These are phyloP conservation scores for Mycosphaerelloides madeirae DNA, from an alignment of 2,329 filamentous ascomycete genomes.

Conservation along the genomic window DNA sequence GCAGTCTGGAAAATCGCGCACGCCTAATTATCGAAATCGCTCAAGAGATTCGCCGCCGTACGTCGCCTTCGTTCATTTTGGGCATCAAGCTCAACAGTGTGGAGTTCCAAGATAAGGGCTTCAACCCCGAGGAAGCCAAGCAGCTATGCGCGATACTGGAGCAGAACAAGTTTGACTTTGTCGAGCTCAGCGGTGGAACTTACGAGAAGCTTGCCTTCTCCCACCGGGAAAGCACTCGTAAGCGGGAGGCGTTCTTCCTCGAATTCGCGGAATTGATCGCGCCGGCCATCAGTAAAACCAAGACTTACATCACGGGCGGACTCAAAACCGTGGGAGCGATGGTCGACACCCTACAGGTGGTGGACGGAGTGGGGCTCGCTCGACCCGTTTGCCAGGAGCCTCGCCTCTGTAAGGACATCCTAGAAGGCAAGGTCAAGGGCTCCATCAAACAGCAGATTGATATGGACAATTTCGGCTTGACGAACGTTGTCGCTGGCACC, in stretches of 20 bases:
- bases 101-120: conserved; percentile 52
- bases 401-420: conserved; percentile 41
- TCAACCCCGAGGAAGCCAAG: conserved; percentile 49
- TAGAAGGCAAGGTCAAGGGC: conserved; percentile 44
- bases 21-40: conserved; percentile 41
- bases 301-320: conserved; percentile 57
- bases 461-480: conserved; percentile 50
- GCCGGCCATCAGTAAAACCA: conserved; percentile 48
- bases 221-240: conserved; percentile 51
- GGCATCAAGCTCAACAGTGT: conserved; percentile 57
- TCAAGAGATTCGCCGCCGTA: conserved; percentile 36
- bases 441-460: conserved; percentile 44
- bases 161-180: conserved; percentile 50
- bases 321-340: conserved; percentile 54
- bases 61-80: conserved; percentile 41
- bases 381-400: conserved; percentile 52
- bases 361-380: conserved; percentile 58
- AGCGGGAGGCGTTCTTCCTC: conserved; percentile 51
- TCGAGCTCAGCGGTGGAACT: conserved; percentile 58
- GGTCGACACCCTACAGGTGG: conserved; percentile 52
- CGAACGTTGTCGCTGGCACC: conserved; percentile 44
- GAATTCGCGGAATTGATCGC: conserved; percentile 56
- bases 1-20: conserved; percentile 39
- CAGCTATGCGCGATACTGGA: conserved; percentile 38
- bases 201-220: conserved; percentile 52